Evolutionary conservation across 805 yeast genomes (phyloP), one percentile per base, ranked within the genome.

Genomic region (Pichia nanzhaoensis): DNA sequence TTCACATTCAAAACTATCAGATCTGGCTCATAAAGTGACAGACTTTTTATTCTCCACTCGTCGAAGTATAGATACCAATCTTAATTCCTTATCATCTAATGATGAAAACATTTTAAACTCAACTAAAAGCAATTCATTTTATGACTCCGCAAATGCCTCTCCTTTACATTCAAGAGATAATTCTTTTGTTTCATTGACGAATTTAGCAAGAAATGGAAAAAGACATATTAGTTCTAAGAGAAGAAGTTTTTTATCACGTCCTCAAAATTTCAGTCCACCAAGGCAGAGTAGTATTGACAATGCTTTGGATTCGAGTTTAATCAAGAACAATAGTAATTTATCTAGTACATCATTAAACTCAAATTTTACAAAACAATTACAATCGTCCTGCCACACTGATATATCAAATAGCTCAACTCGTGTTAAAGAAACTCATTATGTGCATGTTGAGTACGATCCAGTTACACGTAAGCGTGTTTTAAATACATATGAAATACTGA

Each of bases 361-460:
- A 16, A 31, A 17, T 12, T 10, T 13, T 36, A 10, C 24, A 9
- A 24, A 22, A 18, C 9, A 5, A n/a, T 18, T 38, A 9, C 5
- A 17, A 19, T 40, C 28, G 10, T 39, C 41, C 3, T 40, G 32
- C 24, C 36, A 8, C n/a, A 5, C 16, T 2, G 28, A n/a, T 20
- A 37, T 7, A 12, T 20, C 19, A 7, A 33, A 21, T 21, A 21
- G 3, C 27, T 17, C 34, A 4, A n/a, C 41, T 7, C 36, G 60
- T 34, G 96, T 90, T 6, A 88, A 84, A 58, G 97, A 91, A 60
- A 90, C 96, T 1, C 80, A 76, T 47, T 75, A 76, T 47, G 86
- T 93, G 14, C 77, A 74, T 31, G 74, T 91, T 33, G 95, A 90
- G 54, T 89, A 87, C 65, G 96, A 93, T 62, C 97, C 98, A 0